Base-by-base conservation (phyloP, 768 basidiomycete species). In the Tylopilus vinaceipallidus region DNA sequence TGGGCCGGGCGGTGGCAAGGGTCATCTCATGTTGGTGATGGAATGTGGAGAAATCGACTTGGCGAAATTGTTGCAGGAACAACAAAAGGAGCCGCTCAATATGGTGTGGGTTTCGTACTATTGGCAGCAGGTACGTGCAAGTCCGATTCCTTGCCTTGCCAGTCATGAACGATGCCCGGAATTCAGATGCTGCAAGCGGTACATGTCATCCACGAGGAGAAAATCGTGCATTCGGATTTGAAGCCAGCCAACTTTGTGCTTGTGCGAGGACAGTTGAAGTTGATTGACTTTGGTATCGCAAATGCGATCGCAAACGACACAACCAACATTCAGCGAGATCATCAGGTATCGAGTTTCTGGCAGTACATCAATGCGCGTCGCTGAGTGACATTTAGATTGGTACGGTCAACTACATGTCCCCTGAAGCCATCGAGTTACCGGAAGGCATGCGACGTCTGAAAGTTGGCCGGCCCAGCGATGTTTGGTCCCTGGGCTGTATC, bases 221-320 rank as follows among this genome's bases (percentile, higher is more conserved):
- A 95, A 71, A 97, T 99, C 53, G 95, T 99, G 3, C 95, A 99
- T 70, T 95, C 95, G 17, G 95, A 99, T 69, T 77, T 98, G 47
- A 99, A 99, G 66, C 95, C 95, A 6, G 95, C 97, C 4, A 99
- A 99, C 69, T 99, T 99, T 57, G 95, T 99, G 19, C 76, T 99
- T 26, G 95, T 98, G 48, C 85, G 87, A 50, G 95, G 95, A 6
- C 88, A 92, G 57, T 75, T 99, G 49, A 99, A 99, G 77, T 74
- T 99, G 54, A 99, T 99, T 57, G 95, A 99, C 67, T 99, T 99
- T 63, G 95, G 95, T n/a, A 99, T 99, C 61, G 95, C 95, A 13
- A 98, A 98, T 64, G 95, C 95, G 9, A 95, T 99, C 57, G 94
- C 95, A 16, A 98, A 95, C 63, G 95, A 99, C 60, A 99, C 95